Base-by-base conservation (phyloP, 805 yeast genomes). In the Saturnispora besseyi region DNA sequence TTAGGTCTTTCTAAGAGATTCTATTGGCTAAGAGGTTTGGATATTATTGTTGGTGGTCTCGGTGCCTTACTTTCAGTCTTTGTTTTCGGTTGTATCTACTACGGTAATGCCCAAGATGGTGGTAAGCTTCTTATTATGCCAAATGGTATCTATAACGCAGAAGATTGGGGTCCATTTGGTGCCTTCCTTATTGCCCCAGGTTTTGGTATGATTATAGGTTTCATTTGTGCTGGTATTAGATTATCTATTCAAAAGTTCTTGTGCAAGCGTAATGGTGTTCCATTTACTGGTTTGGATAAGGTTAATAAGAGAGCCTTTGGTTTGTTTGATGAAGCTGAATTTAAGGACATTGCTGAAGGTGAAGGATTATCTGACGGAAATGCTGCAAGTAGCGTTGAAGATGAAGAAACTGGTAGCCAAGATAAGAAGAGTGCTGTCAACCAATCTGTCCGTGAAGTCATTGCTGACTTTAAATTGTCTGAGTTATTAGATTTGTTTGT, bases 121-220 rank as follows among this genome's bases (percentile, higher is more conserved):
- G 96, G 84, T 15, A 74, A 74, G 53, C 72, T 90, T 46, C 68
- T 90, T 47, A 69, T 90, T 51, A 73, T 90, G 48, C 78, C 82
- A 79, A 81, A 84, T 59, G 96, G 97, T 41, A 69, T 90, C 28
- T 90, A 90, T 60, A 70, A 75, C 53, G 70, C 77, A 5, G 77
- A 75, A 45, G 96, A 90, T 62, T 90, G 96, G 96, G 87, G 95
- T 59, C 82, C 95, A 0, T 90, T 90, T 69, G 97, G 96, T 24
- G 96, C 96, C 2, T 90, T 90, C 66, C 91, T 86, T 6, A 85
- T 83, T 54, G 93, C 96, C 1, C 96, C 96, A 5, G 73, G 82
- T 38, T 95, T 91, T 28, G 88, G 91, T 10, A 55, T 89, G 2
- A 53, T 83, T 5, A 70, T 82, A 53, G 81, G 86, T 2, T 64